Base-by-base conservation (phyloP, 2,329 filamentous ascomycete species). In the Hortaea werneckii region DNA sequence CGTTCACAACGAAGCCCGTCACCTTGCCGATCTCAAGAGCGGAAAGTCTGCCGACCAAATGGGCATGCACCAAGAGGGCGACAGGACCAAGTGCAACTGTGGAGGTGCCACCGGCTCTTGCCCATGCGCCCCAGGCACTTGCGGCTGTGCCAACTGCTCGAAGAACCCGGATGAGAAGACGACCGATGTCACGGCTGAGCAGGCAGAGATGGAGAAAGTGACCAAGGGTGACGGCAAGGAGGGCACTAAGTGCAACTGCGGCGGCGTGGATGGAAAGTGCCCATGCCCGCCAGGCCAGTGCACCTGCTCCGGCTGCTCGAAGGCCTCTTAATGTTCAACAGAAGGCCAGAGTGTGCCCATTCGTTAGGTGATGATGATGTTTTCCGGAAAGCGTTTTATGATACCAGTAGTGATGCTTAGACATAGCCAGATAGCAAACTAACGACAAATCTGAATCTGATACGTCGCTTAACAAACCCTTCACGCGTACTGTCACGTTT, bases 1-100 rank as follows among this genome's bases (percentile, higher is more conserved):
- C 64, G 92, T 98, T 40, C 92, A 98, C 70, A 77, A 76, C 51
- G 92, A 98, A 75, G 92, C 92, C 29, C 78, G 83, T 52, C 82
- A 92, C 56, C 75, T 98, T 45, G 90, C 90, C 42, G 81, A 94
- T 54, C 68, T 98, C 55, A 95, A 95, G 82, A 82, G 80, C 64
- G 68, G 61, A 49, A 64, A 66, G 57, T 56, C 55, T 13, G 50
- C 58, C 12, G 59, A 65, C 54, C 47, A 58, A 44, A 61, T 61
- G 7, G 53, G 62, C 44, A 58, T 70, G 66, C 62, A 60, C 57
- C 62, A 60, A 76, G 80, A 50, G 74, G 28, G 61, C 49, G 59
- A 67, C 49, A 66, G 65, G 50, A 70, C 67, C 8, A 60, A 65
- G 55, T 74, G 71, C 65, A 69, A 68, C 56, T 74, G 71, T 56